Evolutionary conservation across 176 grass and related monocot species (phyloP), one percentile per base, ranked within the genome.

Genomic region (Avena atlantica): DNA sequence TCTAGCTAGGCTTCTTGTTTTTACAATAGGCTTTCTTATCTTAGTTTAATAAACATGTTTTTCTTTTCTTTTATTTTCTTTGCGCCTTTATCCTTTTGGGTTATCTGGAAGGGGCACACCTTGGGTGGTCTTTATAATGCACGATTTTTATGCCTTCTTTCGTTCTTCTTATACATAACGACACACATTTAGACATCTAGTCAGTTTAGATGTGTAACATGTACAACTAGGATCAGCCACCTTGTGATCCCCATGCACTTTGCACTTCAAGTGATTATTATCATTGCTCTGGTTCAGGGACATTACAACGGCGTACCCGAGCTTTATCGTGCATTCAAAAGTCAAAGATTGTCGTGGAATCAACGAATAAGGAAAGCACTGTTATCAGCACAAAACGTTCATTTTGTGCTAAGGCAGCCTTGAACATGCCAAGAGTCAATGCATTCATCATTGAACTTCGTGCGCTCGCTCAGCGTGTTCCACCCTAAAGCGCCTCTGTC

Each of bases 261-360:
- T n/a, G 6, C 14, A 63, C 63, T 57, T 25, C 10, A 55, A n/a
- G 10, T 48, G 44, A 61, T 16, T 68, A 3, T 17, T 3, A 14
- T 36, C 25, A 12, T 52, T 76, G 52, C 16, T 79, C 15, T 81
- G 72, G 21, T 80, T 36, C 77, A 93, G 94, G 82, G 94, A 96
- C 81, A 96, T 96, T 40, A 90, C 87, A 6, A 78, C 87, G 82
- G 69, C 87, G 23, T 96, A 93, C 63, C 91, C 91, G 0, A 96
- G 94, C 85, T 96, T 96, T 77, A 49, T 91, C 1, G 40, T 93
- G 61, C 44, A 77, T 66, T 93, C 91, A 5, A 78, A 93, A 81
- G 86, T 81, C 10, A 61, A 70, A 83, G 19, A 8, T 80, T 45
- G 12, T 6, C 23, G 50, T 9, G 73, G 36, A 74, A 34, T 44